Evolutionary conservation across 257 asterid genomes (phyloP), one percentile per base, ranked within the genome.

Genomic region (Catharanthus roseus): DNA sequence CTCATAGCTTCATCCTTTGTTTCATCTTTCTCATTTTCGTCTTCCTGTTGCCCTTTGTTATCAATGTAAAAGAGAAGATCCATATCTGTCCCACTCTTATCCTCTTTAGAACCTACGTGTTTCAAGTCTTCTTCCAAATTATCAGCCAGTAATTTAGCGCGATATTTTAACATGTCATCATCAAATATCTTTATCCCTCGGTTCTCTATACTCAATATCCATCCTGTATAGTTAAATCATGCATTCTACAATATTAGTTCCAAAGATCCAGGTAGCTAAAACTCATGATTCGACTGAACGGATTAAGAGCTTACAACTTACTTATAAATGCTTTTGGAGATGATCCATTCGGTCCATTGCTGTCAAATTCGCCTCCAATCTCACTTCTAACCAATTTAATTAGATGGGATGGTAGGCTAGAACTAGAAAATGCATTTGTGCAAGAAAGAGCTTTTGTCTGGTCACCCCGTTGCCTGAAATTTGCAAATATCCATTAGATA

Each of bases 321-420:
- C 95, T 78, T 58, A 90, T 36, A 67, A 73, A 81, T 70, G 90
- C 84, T 54, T 77, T 82, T 60, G 96, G 91, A 9, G 96, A 86
- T 53, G 87, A 79, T 56, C 86, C 88, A 18, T 68, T 77, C 58
- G 88, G 93, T 78, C 77, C 86, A 47, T 24, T 75, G 65, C 64
- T 51, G 77, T 76, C 72, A 39, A 68, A 76, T 44, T 80, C 80
- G 57, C 60, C 70, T 10, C 81, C 89, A 41, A 81, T 69, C 79
- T 75, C 88, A 21, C 76, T 75, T 66, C 56, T 79, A 53, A 86
- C 72, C 82, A 80, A 75, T 67, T 77, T 83, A 33, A 81, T 65
- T 70, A 84, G 63, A 58, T 82, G 65, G 56, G 81, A 74, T 24
- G 85, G 89, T 77, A 90, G 75, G 58, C 73, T 73, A 70, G 95